phyloP scores from a whole-genome alignment of 148 eudicot genomes.

The Arbutus unedo region DNA sequence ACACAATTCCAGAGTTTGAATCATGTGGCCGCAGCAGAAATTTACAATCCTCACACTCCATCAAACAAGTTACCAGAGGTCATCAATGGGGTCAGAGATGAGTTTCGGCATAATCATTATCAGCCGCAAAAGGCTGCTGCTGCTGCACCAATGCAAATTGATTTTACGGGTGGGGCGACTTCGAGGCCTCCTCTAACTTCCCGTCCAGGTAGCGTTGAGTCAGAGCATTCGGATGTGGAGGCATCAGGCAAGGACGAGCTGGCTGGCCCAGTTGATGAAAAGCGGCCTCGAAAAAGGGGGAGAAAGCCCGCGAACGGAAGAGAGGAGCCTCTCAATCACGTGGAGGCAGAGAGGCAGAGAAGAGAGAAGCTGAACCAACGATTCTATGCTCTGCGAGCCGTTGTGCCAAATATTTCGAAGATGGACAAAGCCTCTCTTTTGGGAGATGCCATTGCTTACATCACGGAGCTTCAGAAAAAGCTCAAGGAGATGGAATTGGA shows the following conservation, averaged over 20 bases:
- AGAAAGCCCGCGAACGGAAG: conserved; percentile 67
- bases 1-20: conserved; percentile 33
- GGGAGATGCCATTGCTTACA: conserved; percentile 87
- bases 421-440: conserved; percentile 96
- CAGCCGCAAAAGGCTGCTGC: conserved; percentile 39
- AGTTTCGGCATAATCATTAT: conserved; percentile 36
- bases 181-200: conserved; percentile 40
- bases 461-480: conserved; percentile 80
- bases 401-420: conserved; percentile 88
- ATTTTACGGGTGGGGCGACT: conserved; percentile 53
- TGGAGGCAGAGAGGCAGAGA: conserved; percentile 88
- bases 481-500: conserved; percentile 70
- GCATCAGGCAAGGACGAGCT: conserved; percentile 48
- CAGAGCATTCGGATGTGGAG: conserved; percentile 69
- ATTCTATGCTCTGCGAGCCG: conserved; percentile 85
- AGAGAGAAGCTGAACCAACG: conserved; percentile 91
- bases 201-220: conserved; percentile 39
- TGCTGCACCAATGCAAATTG: conserved; percentile 53
- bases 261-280: conserved; percentile 31
- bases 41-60: conserved; percentile 35
- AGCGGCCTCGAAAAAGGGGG: conserved; percentile 59
- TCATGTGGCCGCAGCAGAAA: conserved; percentile 29
- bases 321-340: conserved; percentile 78
- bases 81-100: conserved; percentile 50
- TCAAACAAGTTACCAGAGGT: conserved; percentile 29